Evolutionary conservation across 139 green algal genomes (phyloP).

Genomic region (Coelastrella sp.): DNA sequence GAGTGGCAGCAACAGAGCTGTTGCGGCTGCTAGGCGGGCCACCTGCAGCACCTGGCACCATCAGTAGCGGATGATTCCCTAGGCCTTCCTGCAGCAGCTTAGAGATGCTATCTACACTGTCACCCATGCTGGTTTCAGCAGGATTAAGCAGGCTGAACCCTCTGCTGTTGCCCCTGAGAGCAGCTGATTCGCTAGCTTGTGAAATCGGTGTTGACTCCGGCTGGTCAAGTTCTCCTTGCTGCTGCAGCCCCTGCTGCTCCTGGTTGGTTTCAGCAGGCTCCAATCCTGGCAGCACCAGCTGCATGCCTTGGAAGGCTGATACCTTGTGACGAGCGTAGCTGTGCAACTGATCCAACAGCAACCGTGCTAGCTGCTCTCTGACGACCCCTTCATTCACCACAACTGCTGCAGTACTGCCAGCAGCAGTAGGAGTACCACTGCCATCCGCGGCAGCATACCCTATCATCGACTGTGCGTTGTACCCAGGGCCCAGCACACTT

Average conservation of each 20-base stretch:
- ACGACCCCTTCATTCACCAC: not conserved
- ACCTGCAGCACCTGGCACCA: not conserved
- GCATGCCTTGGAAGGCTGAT: constrained; percentile 12
- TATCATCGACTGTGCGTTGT: not conserved
- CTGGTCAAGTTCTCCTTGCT: not conserved
- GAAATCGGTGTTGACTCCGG: not conserved
- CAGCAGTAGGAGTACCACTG: not conserved
- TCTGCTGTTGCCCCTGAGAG: not conserved
- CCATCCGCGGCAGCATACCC: not conserved
- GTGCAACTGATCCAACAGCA: constrained; percentile 45
- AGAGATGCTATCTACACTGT: not conserved
- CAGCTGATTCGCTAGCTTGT: not conserved
- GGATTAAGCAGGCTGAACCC: not conserved
- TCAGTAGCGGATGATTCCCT: not conserved
- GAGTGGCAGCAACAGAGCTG: not conserved
- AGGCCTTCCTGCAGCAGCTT: not conserved
- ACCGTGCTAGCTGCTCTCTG: constrained; percentile 31
- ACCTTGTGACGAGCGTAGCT: constrained; percentile 6
- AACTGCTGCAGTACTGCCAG: not conserved
- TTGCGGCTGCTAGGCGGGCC: not conserved
- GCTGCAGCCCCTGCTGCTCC: not conserved
- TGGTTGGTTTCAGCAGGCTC: not conserved
- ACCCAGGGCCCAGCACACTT: not conserved
- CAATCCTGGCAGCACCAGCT: not conserved
- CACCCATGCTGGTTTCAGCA: not conserved